Percentiles rank a stretch among this genome's conserved stretches.
Evolutionary conservation across 805 yeast genomes (phyloP).

Genomic region (Metschnikowia lunata): DNA sequence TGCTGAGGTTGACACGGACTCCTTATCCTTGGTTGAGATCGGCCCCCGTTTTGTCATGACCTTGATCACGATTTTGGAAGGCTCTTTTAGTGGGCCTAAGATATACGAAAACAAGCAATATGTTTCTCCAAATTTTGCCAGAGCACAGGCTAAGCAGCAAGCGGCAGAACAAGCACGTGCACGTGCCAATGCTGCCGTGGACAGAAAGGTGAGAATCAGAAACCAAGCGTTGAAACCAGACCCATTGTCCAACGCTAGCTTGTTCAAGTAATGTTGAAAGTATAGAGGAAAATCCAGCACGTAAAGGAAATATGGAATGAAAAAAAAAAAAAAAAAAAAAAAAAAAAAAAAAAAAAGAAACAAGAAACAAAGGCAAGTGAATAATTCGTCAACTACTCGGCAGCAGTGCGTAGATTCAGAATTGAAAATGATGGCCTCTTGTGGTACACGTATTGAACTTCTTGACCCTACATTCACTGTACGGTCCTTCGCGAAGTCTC

Average conservation of each 20-base stretch:
- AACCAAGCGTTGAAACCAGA: constrained; percentile 71
- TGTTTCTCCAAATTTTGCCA: constrained; percentile 90
- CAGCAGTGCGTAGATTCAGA: too few species aligned
- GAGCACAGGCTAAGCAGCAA: constrained; percentile 80
- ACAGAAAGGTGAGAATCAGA: constrained; percentile 71
- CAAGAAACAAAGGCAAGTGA: too few species aligned
- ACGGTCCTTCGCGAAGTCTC: too few species aligned
- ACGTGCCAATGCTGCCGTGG: constrained; percentile 75
- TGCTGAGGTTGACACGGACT: constrained; percentile 42
- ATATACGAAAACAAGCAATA: constrained; percentile 95
- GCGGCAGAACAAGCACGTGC: constrained; percentile 74
- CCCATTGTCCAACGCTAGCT: constrained; percentile 73
- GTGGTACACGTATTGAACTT: too few species aligned
- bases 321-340: too few species aligned
- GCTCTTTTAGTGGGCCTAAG: constrained; percentile 96
- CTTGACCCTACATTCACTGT: too few species aligned
- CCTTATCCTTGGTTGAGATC: constrained; percentile 81
- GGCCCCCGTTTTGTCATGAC: constrained; percentile 97
- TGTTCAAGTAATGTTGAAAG: constrained; percentile 48
- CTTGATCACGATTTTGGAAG: constrained; percentile 85
- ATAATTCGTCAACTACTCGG: too few species aligned
- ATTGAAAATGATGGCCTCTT: too few species aligned
- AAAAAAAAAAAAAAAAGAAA: too few species aligned
- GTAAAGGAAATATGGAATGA: too few species aligned
- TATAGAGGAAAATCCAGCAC: too few species aligned